phyloP scores from a whole-genome alignment of 208 protist genomes.

The Hexamita inflata region DNA sequence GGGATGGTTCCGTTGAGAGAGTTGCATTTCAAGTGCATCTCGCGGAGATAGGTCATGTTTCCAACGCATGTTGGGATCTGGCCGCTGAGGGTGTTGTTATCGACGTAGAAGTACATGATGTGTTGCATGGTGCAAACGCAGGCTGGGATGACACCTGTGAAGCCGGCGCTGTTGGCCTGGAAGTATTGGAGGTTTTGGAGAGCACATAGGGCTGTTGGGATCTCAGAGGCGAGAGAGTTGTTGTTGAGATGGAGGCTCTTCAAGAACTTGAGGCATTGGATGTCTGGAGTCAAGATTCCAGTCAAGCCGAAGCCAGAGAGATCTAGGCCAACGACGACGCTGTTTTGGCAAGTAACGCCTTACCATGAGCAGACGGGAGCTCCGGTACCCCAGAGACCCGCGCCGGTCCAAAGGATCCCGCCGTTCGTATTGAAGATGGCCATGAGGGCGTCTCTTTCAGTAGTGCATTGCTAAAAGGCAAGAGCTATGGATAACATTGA shows the following conservation, averaged over 20 bases:
- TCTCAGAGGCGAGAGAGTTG: background rate
- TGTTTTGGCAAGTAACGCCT: background rate
- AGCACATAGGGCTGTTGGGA: background rate
- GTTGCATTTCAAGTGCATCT: slow-evolving; percentile 26
- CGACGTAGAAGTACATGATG: slow-evolving; percentile 10
- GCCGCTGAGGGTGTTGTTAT: slow-evolving; percentile 7
- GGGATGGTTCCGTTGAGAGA: slow-evolving; percentile 2
- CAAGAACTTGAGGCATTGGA: background rate
- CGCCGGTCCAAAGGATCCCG: background rate
- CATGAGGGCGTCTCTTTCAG: background rate
- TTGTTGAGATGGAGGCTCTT: slow-evolving; percentile 24
- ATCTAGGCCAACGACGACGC: background rate
- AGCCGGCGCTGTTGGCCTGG: background rate
- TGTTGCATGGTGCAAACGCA: slow-evolving; percentile 1
- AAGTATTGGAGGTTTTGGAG: slow-evolving; percentile 18
- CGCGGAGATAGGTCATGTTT: background rate
- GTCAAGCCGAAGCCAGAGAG: slow-evolving; percentile 9
- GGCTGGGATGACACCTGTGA: slow-evolving; percentile 13
- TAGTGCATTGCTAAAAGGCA: background rate
- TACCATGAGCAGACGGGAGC: background rate
- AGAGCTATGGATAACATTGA: no score
- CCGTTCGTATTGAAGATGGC: background rate
- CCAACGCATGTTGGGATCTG: slow-evolving; percentile 13
- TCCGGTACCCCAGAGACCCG: no score
- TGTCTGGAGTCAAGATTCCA: background rate